These are phyloP conservation scores for Penicillium argentinense DNA, from an alignment of 495 filamentous ascomycete species.

Conservation along the genomic window DNA sequence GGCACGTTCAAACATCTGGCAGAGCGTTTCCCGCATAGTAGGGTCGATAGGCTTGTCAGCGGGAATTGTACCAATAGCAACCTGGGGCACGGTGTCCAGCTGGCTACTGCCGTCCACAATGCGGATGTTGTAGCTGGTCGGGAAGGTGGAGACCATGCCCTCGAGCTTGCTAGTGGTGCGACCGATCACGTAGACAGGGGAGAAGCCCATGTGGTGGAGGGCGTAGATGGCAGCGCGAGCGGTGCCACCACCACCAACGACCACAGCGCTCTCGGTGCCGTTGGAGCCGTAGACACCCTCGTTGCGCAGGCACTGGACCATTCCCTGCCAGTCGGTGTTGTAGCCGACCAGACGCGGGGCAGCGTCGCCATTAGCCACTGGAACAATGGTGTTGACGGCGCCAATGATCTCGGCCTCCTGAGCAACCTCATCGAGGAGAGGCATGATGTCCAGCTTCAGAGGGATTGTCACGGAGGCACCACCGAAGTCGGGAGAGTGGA, in stretches of 20 bases:
- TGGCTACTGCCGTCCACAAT: slow-evolving; percentile 55
- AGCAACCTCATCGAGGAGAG: slow-evolving; percentile 74
- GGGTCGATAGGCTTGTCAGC: slow-evolving; percentile 82
- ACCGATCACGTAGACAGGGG: slow-evolving; percentile 84
- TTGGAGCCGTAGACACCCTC: slow-evolving; percentile 57
- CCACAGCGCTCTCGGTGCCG: slow-evolving; percentile 45
- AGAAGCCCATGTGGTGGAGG: slow-evolving; percentile 77
- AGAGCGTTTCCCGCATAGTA: slow-evolving; percentile 65
- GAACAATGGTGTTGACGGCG: slow-evolving; percentile 92
- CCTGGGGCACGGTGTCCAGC: slow-evolving; percentile 55
- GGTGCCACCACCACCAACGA: slow-evolving; percentile 90
- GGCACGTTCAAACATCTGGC: slow-evolving; percentile 57
- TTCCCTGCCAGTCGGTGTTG: slow-evolving; percentile 97
- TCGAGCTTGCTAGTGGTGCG: slow-evolving; percentile 67
- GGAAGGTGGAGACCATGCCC: slow-evolving; percentile 70
- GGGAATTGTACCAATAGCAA: slow-evolving; percentile 88
- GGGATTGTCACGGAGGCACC: slow-evolving; percentile 96
- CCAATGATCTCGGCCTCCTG: slow-evolving; percentile 81
- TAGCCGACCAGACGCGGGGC: slow-evolving; percentile 67
- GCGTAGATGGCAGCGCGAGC: slow-evolving; percentile 90
- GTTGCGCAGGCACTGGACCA: slow-evolving; percentile 76
- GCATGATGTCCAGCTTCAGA: slow-evolving; percentile 85
- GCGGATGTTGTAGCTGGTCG: slow-evolving; percentile 69
- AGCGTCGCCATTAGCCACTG: slow-evolving; percentile 33
- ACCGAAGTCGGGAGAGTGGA: slow-evolving; percentile 75